These are phyloP conservation scores for Climacium dendroides DNA, from an alignment of 225 moss, liverwort and hornwort genomes.

Conservation along the genomic window DNA sequence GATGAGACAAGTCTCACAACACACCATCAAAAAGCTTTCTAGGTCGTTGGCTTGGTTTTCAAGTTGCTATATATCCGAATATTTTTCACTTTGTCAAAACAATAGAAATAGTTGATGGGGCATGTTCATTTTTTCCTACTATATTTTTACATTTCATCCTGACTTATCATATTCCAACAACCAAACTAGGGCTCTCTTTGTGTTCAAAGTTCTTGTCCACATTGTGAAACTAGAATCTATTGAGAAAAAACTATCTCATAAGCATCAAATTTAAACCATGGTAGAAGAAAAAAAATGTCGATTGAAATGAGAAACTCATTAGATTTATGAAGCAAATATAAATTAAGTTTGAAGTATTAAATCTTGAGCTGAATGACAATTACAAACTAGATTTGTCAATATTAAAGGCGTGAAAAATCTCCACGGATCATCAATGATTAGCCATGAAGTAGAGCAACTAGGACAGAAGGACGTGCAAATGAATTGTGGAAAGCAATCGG, in stretches of 20 bases:
- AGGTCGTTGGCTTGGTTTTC: background rate
- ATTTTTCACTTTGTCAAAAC: too few species aligned
- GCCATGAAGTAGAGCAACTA: too few species aligned
- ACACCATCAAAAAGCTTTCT: background rate
- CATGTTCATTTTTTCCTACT: too few species aligned
- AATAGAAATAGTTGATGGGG: too few species aligned
- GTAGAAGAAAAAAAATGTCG: accelerated
- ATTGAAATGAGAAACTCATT: background rate
- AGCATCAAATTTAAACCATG: background rate
- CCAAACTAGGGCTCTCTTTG: too few species aligned
- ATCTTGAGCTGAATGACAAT: background rate
- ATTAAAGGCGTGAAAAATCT: too few species aligned
- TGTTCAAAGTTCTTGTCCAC: background rate
- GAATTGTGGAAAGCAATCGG: too few species aligned
- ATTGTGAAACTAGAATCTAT: too few species aligned
- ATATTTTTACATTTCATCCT: too few species aligned
- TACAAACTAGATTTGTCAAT: accelerated
- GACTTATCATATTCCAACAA: too few species aligned
- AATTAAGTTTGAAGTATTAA: background rate
- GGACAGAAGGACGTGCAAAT: too few species aligned
- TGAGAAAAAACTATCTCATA: background rate
- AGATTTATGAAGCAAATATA: background rate
- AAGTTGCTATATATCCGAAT: background rate
- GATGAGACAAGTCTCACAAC: accelerated
- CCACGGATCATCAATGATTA: too few species aligned